Evolutionary conservation across 768 basidiomycete genomes (phyloP), one percentile per base, ranked within the genome.

Genomic region (Boletus subcaerulescens): DNA sequence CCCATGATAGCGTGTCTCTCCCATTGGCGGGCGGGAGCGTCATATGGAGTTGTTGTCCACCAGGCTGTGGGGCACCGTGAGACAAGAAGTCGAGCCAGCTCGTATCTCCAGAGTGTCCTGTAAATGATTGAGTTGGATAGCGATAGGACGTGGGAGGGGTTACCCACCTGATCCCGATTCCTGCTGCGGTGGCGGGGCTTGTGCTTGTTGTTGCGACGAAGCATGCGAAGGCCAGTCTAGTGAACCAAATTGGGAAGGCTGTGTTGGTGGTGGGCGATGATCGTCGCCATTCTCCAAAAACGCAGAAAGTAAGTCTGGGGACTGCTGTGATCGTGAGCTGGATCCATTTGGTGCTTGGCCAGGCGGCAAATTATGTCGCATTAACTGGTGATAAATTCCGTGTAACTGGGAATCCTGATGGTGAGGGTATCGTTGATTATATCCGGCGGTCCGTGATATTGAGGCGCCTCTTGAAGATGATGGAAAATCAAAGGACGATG

Each of bases 181-280:
- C 29, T 59, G 67, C 46, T 58, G 51, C 33, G 60, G 57, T 17
- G 59, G 49, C 9, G 63, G 41, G 35, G 45, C 29, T 50, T 58
- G 70, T 20, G 53, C 14, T n/a, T 62, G 56, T 42, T 56, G 61
- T 40, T 63, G 70, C n/a, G 62, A 47, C 3, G 69, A 51, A 9
- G 56, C 60, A 50, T 72, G 71, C 7, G 72, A 66, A 18, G 71
- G 71, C 71, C 71, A 72, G 48, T 72, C 71, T n/a, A 72, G 22
- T 31, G 71, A 44, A 5, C 38, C 46, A 11, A 63, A 72, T 14
- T 68, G 68, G 1, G 70, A 58, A 13, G 66, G 18, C 24, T 60
- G 63, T 50, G 54, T 58, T 44, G 58, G 55, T 8, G 65, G 64
- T 11, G 55, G 60, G 31, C 68, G 57, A 15, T 60, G 65, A 26